These are phyloP conservation scores for Linderniella brevidens DNA, from an alignment of 257 asterid species.

Conservation along the genomic window DNA sequence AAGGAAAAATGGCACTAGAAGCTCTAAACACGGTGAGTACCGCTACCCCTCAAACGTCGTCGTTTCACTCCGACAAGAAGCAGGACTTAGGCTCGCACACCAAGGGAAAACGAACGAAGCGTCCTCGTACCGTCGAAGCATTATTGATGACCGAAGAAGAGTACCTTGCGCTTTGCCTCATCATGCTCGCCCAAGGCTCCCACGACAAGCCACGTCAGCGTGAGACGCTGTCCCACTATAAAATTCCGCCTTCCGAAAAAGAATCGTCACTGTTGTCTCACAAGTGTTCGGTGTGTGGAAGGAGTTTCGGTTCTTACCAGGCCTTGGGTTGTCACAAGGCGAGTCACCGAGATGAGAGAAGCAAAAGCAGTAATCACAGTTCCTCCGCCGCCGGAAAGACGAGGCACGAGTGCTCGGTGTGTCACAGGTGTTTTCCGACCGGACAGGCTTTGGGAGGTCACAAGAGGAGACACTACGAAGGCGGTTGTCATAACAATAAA, in stretches of 20 bases:
- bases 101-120: conserved; percentile 18
- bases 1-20: conserved; percentile 14
- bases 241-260: too few species aligned
- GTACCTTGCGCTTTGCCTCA: conserved; percentile 39
- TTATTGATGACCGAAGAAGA: conserved; percentile 18
- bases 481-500: conserved; percentile 7
- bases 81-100: conserved; percentile 6
- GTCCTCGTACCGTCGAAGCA: conserved; percentile 9
- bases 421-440: conserved; percentile 23
- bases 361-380: conserved; percentile 18
- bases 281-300: conserved; percentile 43
- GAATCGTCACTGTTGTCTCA: conserved; percentile 10
- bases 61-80: background rate
- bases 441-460: conserved; percentile 31
- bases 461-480: conserved; percentile 40
- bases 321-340: conserved; percentile 68
- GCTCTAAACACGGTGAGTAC: conserved; percentile 11
- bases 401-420: conserved; percentile 27
- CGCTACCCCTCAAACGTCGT: conserved; percentile 3
- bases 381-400: conserved; percentile 14
- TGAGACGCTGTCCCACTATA: background rate
- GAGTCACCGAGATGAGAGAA: conserved; percentile 30
- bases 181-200: conserved; percentile 45
- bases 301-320: conserved; percentile 44
- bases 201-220: conserved; percentile 4